Conservation (phyloP, 2,329 filamentous ascomycete genomes). For the Calonectria pteridis region DNA sequence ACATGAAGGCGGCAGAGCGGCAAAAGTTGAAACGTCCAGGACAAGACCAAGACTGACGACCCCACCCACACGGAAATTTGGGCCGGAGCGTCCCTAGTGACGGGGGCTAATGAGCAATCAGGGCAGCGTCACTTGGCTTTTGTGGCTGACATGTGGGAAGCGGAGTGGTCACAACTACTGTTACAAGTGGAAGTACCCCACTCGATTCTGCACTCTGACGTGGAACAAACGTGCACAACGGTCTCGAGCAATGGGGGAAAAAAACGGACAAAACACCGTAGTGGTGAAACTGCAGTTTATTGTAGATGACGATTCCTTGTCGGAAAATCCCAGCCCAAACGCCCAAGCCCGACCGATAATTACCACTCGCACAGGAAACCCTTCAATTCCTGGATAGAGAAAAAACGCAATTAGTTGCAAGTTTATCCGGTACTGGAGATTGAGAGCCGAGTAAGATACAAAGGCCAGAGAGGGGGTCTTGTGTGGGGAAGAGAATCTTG, state of each 20-base stretch:
- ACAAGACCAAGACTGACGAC: background rate
- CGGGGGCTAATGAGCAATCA: background rate
- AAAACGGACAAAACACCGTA: background rate
- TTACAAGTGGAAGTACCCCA: background rate
- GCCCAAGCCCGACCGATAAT: background rate
- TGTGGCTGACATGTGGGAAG: background rate
- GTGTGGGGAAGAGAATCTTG: background rate
- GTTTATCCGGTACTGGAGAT: constrained; percentile 45
- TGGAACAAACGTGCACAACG: constrained; percentile 8
- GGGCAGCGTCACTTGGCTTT: constrained; percentile 1
- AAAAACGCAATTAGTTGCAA: constrained; percentile 30
- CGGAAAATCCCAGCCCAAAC: constrained; percentile 11
- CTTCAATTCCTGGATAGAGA: constrained; percentile 43
- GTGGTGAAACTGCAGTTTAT: background rate
- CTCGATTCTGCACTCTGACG: constrained; percentile 35
- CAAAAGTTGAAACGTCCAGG: background rate
- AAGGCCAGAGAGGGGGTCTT: constrained; percentile 23
- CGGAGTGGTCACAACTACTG: background rate
- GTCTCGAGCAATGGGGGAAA: background rate
- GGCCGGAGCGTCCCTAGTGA: background rate
- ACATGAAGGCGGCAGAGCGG: background rate
- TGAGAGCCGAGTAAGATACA: constrained; percentile 44
- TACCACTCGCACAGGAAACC: constrained; percentile 21
- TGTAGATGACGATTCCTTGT: background rate
- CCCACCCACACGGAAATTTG: background rate